These are phyloP conservation scores for Ganoderma multipileum DNA, from an alignment of 1,284 basidiomycete genomes.

Conservation along the genomic window DNA sequence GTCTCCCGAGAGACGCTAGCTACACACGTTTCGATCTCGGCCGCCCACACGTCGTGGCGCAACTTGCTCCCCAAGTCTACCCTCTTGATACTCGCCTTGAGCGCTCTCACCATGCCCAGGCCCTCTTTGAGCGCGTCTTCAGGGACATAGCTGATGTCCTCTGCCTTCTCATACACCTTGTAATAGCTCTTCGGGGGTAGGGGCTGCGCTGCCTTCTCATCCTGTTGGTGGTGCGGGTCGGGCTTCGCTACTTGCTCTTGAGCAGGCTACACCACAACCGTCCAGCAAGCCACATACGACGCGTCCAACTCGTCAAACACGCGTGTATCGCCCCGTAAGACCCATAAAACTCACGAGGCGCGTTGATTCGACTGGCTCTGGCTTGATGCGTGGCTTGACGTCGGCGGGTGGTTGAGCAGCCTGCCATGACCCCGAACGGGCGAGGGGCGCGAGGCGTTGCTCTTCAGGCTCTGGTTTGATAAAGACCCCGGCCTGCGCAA, in stretches of 20 bases:
- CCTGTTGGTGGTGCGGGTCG: constrained; percentile 1
- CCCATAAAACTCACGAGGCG: constrained; percentile 38
- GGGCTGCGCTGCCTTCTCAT: constrained; percentile 16
- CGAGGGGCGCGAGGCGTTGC: constrained; percentile 36
- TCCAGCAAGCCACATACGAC: background rate
- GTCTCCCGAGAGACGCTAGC: constrained; percentile 21
- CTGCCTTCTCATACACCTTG: constrained; percentile 36
- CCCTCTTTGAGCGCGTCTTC: constrained; percentile 59
- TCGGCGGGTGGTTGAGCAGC: constrained; percentile 10
- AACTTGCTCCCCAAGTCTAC: constrained; percentile 61
- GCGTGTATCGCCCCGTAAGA: constrained; percentile 5
- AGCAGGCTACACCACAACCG: constrained; percentile 14
- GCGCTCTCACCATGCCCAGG: constrained; percentile 56
- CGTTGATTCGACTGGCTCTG: constrained; percentile 41
- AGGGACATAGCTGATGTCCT: constrained; percentile 56
- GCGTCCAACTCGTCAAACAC: constrained; percentile 27
- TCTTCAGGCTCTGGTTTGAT: constrained; percentile 54
- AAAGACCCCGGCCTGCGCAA: constrained; percentile 28
- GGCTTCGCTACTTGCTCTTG: background rate
- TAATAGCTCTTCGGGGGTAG: constrained; percentile 22
- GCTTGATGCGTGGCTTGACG: constrained; percentile 34
- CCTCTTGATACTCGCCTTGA: constrained; percentile 51
- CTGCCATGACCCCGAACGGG: constrained; percentile 32
- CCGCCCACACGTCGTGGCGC: constrained; percentile 63
- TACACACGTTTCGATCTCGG: constrained; percentile 56